Base-by-base conservation (phyloP, 768 basidiomycete species). In the Sporobolomyces roseus region DNA sequence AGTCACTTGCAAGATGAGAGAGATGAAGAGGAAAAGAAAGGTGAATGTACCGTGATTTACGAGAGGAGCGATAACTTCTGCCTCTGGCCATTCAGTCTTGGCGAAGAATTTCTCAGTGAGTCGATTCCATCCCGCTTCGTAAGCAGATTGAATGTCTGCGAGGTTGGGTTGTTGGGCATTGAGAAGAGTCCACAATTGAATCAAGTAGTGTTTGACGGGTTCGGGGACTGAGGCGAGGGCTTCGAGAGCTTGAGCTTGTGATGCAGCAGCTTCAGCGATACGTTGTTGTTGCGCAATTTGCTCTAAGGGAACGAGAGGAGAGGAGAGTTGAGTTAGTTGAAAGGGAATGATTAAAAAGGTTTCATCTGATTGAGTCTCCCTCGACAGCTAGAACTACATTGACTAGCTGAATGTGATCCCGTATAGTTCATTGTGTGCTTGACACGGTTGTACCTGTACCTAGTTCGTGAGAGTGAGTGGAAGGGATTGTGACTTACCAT, bases 81-180 rank as follows among this genome's bases (percentile, higher is more conserved):
- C 93, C 78, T 97, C 93, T 1, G 94, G 94, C 94, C 94, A 98
- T 78, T 99, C 94, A 3, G 86, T 87, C 78, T 88, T 90, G 9
- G 91, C 79, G 76, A 96, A 99, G 81, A 88, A 93, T 81, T 93
- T 93, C 82, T 96, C 91, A 0, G 94, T 96, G 77, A 93, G 86
- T 70, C 89, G 87, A 80, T 93, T 94, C 93, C 93, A 99, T 8
- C 93, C 93, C 58, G 41, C 19, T 81, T 97, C 93, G 77, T 99
- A 99, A 59, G 93, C 91, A 27, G 88, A 83, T 7, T 90, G 91
- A 73, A 99, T 94, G 75, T 93, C 89, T 7, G 86, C 82, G 3
- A 96, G 84, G 79, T 97, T 94, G 78, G 93, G 92, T 50, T 91
- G 86, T 58, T 89, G 82, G 41, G 97, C 90, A 27, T 93, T 89